phyloP scores from a whole-genome alignment of 176 grass and related monocot genomes.

The Phoenix roebelenii region DNA sequence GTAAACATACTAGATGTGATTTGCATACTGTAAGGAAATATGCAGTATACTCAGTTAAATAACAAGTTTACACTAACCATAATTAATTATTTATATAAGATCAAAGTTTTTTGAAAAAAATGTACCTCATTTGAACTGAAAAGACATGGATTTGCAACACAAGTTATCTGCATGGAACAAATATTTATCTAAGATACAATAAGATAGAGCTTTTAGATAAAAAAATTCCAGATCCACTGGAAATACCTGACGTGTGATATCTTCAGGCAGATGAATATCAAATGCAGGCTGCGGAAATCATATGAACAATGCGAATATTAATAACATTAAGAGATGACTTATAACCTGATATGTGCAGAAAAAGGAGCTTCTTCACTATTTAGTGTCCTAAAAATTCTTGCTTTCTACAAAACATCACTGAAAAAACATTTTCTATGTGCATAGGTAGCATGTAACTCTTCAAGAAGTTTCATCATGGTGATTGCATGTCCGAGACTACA shows the following conservation, averaged over 20 bases:
- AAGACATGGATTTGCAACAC: slow-evolving; percentile 67
- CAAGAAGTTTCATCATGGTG: too few relatives aligned
- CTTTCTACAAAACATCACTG: too few relatives aligned
- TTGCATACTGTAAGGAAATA: too few relatives aligned
- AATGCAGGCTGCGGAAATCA: slow-evolving; percentile 38
- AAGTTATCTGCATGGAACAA: slow-evolving; percentile 66
- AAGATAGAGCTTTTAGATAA: slow-evolving; percentile 2
- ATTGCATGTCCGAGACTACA: too few relatives aligned
- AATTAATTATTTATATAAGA: too few relatives aligned
- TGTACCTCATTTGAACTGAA: slow-evolving; percentile 85
- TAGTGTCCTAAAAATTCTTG: too few relatives aligned
- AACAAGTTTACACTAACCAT: too few relatives aligned
- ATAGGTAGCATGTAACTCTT: too few relatives aligned
- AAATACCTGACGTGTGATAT: slow-evolving; percentile 56
- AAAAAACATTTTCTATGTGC: too few relatives aligned
- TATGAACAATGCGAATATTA: slow-evolving; percentile 3
- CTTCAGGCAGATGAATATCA: slow-evolving; percentile 58
- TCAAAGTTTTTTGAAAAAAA: neutral
- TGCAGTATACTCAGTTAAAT: too few relatives aligned
- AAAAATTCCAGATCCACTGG: neutral
- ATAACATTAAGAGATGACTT: slow-evolving; percentile 7
- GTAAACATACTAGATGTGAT: too few relatives aligned
- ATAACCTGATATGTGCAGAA: neutral
- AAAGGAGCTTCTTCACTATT: neutral
- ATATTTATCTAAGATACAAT: neutral